Conservation (phyloP, 23 red algal genomes). For the Rhodosorus marinus region DNA sequence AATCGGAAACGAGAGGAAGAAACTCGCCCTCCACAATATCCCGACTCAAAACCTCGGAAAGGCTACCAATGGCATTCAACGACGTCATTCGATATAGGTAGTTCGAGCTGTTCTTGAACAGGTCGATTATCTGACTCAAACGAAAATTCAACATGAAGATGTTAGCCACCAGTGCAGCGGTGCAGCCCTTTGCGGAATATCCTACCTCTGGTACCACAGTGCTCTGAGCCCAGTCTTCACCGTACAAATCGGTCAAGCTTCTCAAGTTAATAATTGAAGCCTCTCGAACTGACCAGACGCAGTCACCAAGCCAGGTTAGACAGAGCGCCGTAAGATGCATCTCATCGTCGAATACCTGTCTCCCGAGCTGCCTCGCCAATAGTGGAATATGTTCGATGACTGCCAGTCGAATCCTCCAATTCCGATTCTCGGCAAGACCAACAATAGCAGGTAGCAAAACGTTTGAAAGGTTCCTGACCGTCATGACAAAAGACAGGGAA, state of each 20-base stretch:
- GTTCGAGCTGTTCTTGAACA: constrained; percentile 49
- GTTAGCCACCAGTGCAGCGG: too few species aligned
- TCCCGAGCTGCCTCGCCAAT: constrained; percentile 72
- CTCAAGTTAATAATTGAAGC: constrained; percentile 65
- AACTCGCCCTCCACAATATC: constrained; percentile 62
- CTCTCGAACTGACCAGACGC: constrained; percentile 86
- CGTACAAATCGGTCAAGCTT: constrained; percentile 56
- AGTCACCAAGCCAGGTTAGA: constrained; percentile 75
- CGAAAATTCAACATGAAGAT: too few species aligned
- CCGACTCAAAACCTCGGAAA: constrained; percentile 32
- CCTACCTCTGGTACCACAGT: constrained; percentile 59
- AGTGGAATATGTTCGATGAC: constrained; percentile 72
- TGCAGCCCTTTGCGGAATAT: too few species aligned
- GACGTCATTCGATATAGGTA: constrained; percentile 91
- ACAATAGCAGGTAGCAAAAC: constrained; percentile 92
- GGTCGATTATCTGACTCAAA: constrained; percentile 26
- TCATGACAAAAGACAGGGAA: constrained; percentile 75
- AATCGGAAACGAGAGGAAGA: constrained; percentile 59
- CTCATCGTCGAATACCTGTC: constrained; percentile 73
- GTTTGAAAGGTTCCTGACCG: constrained; percentile 44
- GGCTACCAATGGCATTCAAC: constrained; percentile 58
- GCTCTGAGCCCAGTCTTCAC: constrained; percentile 69
- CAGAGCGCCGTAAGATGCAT: constrained; percentile 69
- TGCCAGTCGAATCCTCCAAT: constrained; percentile 88
- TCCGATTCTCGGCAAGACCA: constrained; percentile 86